Base-by-base conservation (phyloP, 108 stramenopile genomes). In the Conticribra guillardii region DNA sequence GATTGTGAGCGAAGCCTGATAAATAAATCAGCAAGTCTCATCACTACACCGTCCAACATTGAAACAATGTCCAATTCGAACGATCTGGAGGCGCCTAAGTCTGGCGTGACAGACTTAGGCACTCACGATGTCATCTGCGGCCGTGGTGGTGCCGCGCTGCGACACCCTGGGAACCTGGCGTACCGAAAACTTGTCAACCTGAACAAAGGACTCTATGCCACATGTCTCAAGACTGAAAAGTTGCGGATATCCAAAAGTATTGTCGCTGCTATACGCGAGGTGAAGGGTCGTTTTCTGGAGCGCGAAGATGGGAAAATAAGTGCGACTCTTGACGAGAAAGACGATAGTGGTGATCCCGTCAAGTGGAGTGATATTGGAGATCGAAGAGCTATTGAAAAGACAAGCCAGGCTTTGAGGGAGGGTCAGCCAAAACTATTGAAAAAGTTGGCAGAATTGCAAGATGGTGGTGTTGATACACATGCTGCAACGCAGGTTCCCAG, bases 311-410 rank as follows among this genome's bases (percentile, higher is more conserved):
- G 73, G 14, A 79, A 82, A 41, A 67, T 45, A 16, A 61, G 50
- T 27, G 22, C 58, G 14, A 54, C 69, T 45, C 63, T 79, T n/a
- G 59, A 71, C 18, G 78, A 79, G 45, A 49, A 29, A 19, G 70
- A 79, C 53, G 68, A 63, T 3, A 41, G 54, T 18, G 74, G 74
- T 1, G 66, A 65, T 51, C 70, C 78, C 21, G 69, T 71, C 14
- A 79, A 57, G 19, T 84, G 74, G 80, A 44, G 66, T 23, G 83
- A 84, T 46, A 84, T 84, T 27, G 83, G 83, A 15, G 80, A 84
- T 41, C 64, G 75, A 9, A 59, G 75, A 48, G 83, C 83, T 3
- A 75, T 80, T 30, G 80, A 81, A 60, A 83, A 83, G 63, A 83
- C 82, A 7, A 64, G 69, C 22, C 82, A 83, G 55, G 79, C 79